A percentile compares a stretch with the other conserved stretches of the same genome.
These are phyloP conservation scores for Penicillium olsonii DNA, from an alignment of 2,329 filamentous ascomycete genomes.

Conservation along the genomic window DNA sequence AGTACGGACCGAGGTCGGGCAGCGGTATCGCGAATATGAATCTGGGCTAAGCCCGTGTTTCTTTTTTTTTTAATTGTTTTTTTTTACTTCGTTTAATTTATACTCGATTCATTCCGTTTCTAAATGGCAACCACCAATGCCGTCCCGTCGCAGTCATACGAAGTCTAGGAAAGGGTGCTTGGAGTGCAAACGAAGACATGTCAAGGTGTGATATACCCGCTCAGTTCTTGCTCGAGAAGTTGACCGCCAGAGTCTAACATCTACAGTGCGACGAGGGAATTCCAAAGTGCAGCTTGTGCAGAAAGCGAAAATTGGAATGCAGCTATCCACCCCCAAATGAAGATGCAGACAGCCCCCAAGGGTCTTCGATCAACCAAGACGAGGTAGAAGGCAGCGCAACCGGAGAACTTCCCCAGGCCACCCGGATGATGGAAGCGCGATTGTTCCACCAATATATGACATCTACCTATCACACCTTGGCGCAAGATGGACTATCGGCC, in stretches of 20 bases:
- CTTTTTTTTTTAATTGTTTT: neutral
- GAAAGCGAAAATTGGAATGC: slow-evolving; percentile 39
- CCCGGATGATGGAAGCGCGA: slow-evolving; percentile 37
- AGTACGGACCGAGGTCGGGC: slow-evolving; percentile 8
- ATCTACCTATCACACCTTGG: slow-evolving; percentile 37
- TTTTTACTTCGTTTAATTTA: neutral
- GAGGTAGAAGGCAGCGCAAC: slow-evolving; percentile 12
- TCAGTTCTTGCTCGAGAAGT: no score
- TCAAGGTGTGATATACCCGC: slow-evolving; percentile 32
- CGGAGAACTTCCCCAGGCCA: slow-evolving; percentile 18
- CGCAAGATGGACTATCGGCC: slow-evolving; percentile 31
- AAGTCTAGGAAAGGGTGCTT: slow-evolving; percentile 44
- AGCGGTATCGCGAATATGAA: slow-evolving; percentile 1
- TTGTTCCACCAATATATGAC: slow-evolving; percentile 43
- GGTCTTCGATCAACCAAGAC: slow-evolving; percentile 23
- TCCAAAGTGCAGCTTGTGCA: slow-evolving; percentile 40
- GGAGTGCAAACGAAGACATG: slow-evolving; percentile 42
- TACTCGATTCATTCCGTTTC: neutral
- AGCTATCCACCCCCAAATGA: slow-evolving; percentile 30
- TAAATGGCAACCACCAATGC: slow-evolving; percentile 23
- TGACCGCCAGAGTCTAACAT: slow-evolving; percentile 5
- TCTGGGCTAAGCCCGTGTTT: neutral
- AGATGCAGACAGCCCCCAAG: slow-evolving; percentile 28
- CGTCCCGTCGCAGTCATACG: slow-evolving; percentile 38
- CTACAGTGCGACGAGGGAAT: slow-evolving; percentile 40